A percentile compares a stretch with the other conserved stretches of the same genome.
These are phyloP conservation scores for Ganoderma sinense DNA, from an alignment of 1,284 basidiomycete species.

Conservation along the genomic window DNA sequence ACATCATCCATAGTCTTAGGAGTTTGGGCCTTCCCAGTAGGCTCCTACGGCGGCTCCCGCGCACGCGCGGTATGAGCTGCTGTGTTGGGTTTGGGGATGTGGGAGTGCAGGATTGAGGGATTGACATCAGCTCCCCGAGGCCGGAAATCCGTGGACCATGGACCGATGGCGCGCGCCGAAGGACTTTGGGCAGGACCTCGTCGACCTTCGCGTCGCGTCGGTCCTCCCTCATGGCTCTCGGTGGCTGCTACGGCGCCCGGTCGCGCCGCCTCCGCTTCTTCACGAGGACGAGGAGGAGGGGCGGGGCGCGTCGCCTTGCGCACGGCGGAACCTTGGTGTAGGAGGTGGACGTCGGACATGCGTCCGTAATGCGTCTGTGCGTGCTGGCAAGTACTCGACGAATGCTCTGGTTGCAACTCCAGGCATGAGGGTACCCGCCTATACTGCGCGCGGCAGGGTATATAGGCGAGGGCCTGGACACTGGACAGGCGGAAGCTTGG, in stretches of 20 bases:
- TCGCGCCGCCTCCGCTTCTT: conserved; percentile 3
- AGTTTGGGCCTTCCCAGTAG: conserved; percentile 13
- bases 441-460: conserved; percentile 11
- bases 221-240: neutral
- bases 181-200: conserved; percentile 10
- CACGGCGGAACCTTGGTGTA: neutral
- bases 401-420: conserved; percentile 20
- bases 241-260: neutral
- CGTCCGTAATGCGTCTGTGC: neutral
- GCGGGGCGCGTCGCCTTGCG: neutral
- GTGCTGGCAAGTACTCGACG: conserved; percentile 24
- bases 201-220: conserved; percentile 3
- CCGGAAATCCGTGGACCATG: conserved; percentile 11
- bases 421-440: conserved; percentile 21
- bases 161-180: neutral
- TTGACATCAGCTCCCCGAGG: neutral
- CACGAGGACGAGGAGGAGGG: conserved; percentile 11
- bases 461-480: neutral
- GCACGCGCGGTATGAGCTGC: conserved; percentile 9
- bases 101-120: conserved; percentile 2
- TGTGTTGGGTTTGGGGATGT: conserved; percentile 18
- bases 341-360: neutral
- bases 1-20: conserved; percentile 10
- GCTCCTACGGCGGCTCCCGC: conserved; percentile 18
- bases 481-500: neutral